Conservation (phyloP, 345 rosid genomes). For the Pugionium cornutum region DNA sequence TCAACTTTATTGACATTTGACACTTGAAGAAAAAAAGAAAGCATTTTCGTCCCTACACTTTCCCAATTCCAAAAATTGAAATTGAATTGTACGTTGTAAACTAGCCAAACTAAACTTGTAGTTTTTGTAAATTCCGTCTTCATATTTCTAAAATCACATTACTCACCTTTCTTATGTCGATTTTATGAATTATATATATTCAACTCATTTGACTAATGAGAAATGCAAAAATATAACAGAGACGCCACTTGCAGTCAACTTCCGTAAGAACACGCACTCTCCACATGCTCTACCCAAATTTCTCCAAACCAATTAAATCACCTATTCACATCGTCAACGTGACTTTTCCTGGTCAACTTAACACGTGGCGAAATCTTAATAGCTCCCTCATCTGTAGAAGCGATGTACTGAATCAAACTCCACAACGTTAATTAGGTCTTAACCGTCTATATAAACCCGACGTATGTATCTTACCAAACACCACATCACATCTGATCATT, state of each 20-base stretch:
- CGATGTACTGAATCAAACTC: constrained; percentile 26
- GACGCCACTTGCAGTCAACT: constrained; percentile 35
- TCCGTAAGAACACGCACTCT: constrained; percentile 36
- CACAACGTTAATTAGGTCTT: neutral
- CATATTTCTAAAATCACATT: neutral
- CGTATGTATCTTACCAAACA: constrained; percentile 3
- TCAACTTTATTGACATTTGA: constrained; percentile 28
- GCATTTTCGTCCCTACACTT: constrained; percentile 7
- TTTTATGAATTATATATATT: neutral
- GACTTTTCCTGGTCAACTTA: constrained; percentile 30
- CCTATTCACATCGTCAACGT: constrained; percentile 28
- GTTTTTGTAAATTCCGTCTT: no score
- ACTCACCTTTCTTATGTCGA: neutral
- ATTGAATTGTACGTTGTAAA: constrained; percentile 5
- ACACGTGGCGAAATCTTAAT: constrained; percentile 36
- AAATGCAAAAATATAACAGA: neutral
- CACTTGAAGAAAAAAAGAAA: neutral
- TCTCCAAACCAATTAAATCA: neutral
- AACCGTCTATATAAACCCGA: constrained; percentile 24
- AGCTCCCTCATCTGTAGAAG: neutral
- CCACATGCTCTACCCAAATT: constrained; percentile 39
- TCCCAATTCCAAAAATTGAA: neutral
- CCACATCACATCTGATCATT: neutral
- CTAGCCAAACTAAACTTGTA: neutral
- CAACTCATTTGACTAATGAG: constrained; percentile 26